A percentile compares a stretch with the other conserved stretches of the same genome.
These are phyloP conservation scores for Carnegiea gigantea DNA, from an alignment of 179 eudicot species.

Conservation along the genomic window DNA sequence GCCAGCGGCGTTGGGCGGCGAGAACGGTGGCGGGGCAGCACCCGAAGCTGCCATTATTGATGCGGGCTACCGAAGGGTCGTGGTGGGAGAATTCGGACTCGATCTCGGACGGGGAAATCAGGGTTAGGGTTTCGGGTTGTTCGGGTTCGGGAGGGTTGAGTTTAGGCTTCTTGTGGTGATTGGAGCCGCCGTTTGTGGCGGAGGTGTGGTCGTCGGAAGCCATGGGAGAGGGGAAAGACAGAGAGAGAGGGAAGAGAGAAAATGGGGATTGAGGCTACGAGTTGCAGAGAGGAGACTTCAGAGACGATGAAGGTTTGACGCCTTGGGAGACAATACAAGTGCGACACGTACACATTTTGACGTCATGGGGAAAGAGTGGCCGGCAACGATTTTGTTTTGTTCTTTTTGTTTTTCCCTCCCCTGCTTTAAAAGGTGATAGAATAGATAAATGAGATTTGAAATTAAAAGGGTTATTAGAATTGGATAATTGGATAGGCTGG, in stretches of 20 bases:
- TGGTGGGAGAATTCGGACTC: slow-evolving; percentile 57
- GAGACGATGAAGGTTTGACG: too few relatives aligned
- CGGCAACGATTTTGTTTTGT: too few relatives aligned
- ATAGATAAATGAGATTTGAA: too few relatives aligned
- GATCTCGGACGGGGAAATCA: slow-evolving; percentile 33
- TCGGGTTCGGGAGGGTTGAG: slow-evolving; percentile 16
- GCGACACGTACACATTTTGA: too few relatives aligned
- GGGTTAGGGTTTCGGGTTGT: slow-evolving; percentile 16
- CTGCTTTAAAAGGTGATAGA: too few relatives aligned
- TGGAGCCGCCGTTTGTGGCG: slow-evolving; percentile 32
- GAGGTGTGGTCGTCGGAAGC: slow-evolving; percentile 31
- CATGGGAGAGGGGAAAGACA: slow-evolving; percentile 19
- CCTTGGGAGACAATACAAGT: too few relatives aligned
- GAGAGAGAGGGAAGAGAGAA: background rate
- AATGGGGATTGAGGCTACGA: too few relatives aligned
- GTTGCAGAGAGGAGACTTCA: too few relatives aligned
- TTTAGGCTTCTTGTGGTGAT: slow-evolving; percentile 38
- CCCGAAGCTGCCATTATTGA: slow-evolving; percentile 75
- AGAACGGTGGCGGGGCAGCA: slow-evolving; percentile 52
- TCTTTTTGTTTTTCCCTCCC: too few relatives aligned
- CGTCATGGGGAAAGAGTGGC: too few relatives aligned
- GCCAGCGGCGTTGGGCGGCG: slow-evolving; percentile 54
- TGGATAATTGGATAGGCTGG: too few relatives aligned
- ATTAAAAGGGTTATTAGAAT: too few relatives aligned
- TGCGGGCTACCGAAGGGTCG: slow-evolving; percentile 51